Conservation (phyloP, 208 protist species). For the Acanthamoeba castellanii region DNA sequence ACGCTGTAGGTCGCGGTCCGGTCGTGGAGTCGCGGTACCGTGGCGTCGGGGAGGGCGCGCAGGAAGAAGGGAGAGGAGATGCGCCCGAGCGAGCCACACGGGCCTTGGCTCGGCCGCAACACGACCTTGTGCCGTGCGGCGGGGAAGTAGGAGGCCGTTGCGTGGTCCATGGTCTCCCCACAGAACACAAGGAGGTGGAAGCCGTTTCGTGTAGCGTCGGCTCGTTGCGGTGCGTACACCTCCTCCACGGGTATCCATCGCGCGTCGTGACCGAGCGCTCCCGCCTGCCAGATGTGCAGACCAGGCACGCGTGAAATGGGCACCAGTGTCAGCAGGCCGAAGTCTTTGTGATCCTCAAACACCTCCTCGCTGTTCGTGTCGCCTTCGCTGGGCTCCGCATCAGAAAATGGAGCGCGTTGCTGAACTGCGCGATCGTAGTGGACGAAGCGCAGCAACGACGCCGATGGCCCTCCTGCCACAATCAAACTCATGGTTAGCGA, state of each 20-base stretch:
- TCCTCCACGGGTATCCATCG: neutral
- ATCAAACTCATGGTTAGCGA: neutral
- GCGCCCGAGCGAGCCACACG: neutral
- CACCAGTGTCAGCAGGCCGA: neutral
- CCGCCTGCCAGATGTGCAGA: neutral
- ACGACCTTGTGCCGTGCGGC: constrained; percentile 11
- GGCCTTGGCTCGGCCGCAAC: neutral
- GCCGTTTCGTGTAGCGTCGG: neutral
- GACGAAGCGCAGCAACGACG: neutral
- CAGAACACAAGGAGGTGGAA: neutral
- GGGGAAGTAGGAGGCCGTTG: constrained; percentile 9
- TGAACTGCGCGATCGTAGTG: neutral
- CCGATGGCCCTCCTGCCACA: neutral
- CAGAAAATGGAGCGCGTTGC: too few relatives aligned
- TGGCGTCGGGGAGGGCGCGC: neutral
- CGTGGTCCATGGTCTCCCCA: constrained; percentile 21
- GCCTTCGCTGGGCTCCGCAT: neutral
- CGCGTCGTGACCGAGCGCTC: neutral
- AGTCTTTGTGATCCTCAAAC: constrained; percentile 38
- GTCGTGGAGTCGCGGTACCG: neutral
- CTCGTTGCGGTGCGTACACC: neutral
- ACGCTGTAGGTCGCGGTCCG: neutral
- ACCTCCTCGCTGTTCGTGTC: neutral
- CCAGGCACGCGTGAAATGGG: neutral
- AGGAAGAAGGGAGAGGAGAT: constrained; percentile 36